Percentiles rank a stretch among this genome's conserved stretches.
Evolutionary conservation across 2,329 filamentous ascomycete species (phyloP).

Genomic region (Tolypocladium inflatum): DNA sequence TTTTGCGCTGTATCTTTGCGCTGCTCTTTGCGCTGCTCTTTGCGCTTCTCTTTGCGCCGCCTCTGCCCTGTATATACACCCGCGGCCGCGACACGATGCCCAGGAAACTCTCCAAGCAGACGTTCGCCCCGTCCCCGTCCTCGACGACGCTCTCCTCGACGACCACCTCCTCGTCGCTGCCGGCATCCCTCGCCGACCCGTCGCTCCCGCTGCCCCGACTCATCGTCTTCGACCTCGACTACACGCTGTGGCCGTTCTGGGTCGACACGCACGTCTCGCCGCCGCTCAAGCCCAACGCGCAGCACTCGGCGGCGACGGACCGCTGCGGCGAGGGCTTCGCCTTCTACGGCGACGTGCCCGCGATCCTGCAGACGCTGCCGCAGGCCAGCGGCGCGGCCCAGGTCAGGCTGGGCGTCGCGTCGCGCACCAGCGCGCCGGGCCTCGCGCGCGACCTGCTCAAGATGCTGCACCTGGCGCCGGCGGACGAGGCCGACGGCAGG

Average conservation of each 20-base stretch:
- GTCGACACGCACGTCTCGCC: constrained; percentile 83
- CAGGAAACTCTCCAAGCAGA: constrained; percentile 20
- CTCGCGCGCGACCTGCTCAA: constrained; percentile 74
- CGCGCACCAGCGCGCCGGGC: constrained; percentile 69
- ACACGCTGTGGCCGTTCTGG: constrained; percentile 99
- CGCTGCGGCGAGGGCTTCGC: constrained; percentile 54
- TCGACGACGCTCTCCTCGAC: neutral
- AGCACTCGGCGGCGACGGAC: constrained; percentile 37
- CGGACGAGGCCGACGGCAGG: constrained; percentile 17
- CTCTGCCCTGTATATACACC: neutral
- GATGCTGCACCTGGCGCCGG: constrained; percentile 50
- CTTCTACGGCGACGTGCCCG: constrained; percentile 63
- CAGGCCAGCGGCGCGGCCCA: constrained; percentile 10
- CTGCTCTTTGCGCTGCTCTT: no score
- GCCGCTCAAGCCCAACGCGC: constrained; percentile 48
- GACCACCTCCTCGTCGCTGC: constrained; percentile 13
- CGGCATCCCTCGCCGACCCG: constrained; percentile 38
- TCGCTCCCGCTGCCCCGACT: constrained; percentile 65
- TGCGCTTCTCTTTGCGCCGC: neutral
- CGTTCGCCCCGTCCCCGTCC: constrained; percentile 4
- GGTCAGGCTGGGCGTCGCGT: constrained; percentile 61
- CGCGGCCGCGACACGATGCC: constrained; percentile 13
- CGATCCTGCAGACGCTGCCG: constrained; percentile 52
- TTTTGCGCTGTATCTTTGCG: neutral
- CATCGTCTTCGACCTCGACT: constrained; percentile 92